Evolutionary conservation across 768 basidiomycete species (phyloP), one percentile per base, ranked within the genome.

Genomic region (Leucocoprinus leucothites): DNA sequence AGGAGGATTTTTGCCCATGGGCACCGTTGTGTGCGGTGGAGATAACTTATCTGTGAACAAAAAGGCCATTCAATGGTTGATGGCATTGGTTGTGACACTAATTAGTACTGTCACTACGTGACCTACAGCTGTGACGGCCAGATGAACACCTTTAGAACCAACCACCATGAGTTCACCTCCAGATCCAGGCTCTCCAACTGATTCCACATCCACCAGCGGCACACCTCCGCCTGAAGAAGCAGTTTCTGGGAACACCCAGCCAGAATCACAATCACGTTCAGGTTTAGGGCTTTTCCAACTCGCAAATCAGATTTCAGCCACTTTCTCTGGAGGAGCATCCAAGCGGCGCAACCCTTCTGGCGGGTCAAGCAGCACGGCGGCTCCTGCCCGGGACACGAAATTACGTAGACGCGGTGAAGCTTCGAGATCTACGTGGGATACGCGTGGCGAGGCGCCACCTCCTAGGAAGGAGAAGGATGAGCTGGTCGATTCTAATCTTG

Each of bases 341-440:
- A 82, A 82, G 60, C 78, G 81, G 14, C 76, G 80, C 31, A 68
- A 80, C n/a, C 80, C 80, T 5, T 71, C 69, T 36, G 73, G 80
- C n/a, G 68, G 74, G 34, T 71, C 73, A 13, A 73, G 69, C 25
- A 73, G 72, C 55, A 69, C 71, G 31, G 66, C 67, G 9, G 69
- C 74, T 40, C 74, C 76, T 31, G 71, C 70, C 57, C 71, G 82
- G 42, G 82, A 83, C 60, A 66, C 76, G 0, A 83, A 83, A 58
- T 71, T 75, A 16, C 69, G 82, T 59, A 76, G 76, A 52, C 70
- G 78, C 41, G 79, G 77, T 46, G 81, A 79, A 59, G 64, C 69
- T 53, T 64, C 59, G 25, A 67, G 68, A 25, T 26, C 40, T 41
- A 51, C 53, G 7, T 51, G 45, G 53, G 51, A 47, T 21, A 47